Evolutionary conservation across 179 eudicot species (phyloP).

Genomic region (Corrigiola litoralis): DNA sequence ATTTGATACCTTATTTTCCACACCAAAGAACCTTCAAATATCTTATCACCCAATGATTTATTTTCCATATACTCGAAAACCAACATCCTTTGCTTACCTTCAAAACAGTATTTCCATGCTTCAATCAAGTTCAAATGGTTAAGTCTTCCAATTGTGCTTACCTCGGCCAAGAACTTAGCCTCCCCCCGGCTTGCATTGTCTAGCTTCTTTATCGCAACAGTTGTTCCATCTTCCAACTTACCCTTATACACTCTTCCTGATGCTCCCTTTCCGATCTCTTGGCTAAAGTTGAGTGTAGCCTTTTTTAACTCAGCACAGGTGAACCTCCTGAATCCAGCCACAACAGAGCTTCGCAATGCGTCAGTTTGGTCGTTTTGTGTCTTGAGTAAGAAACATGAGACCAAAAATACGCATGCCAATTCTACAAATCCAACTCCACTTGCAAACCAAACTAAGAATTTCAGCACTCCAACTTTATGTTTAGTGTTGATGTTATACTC

Average conservation of each 20-base stretch:
- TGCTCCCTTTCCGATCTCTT: slow-evolving; percentile 26
- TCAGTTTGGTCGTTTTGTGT: not conserved
- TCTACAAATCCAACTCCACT: slow-evolving; percentile 8
- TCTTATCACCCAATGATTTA: slow-evolving; percentile 12
- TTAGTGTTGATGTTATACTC: not conserved
- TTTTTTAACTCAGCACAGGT: slow-evolving; percentile 6
- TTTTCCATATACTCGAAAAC: slow-evolving; percentile 20
- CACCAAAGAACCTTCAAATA: not conserved
- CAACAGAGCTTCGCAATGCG: not conserved
- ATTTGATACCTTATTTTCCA: slow-evolving; percentile 19
- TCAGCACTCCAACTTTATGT: not conserved
- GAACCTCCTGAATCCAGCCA: slow-evolving; percentile 16
- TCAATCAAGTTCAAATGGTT: slow-evolving; percentile 29
- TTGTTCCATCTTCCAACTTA: slow-evolving; percentile 7
- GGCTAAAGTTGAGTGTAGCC: slow-evolving; percentile 13
- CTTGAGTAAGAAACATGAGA: slow-evolving; percentile 4
- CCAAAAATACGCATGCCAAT: not conserved
- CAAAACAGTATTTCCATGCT: slow-evolving; percentile 16
- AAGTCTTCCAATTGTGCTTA: slow-evolving; percentile 25
- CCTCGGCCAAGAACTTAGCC: slow-evolving; percentile 26
- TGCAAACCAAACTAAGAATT: slow-evolving; percentile 13
- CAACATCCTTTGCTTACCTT: slow-evolving; percentile 22
- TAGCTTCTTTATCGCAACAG: slow-evolving; percentile 21
- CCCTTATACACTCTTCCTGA: slow-evolving; percentile 22
- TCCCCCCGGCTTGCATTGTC: slow-evolving; percentile 13